Percentiles rank a stretch among this genome's conserved stretches.
These are phyloP conservation scores for Quercus rubra DNA, from an alignment of 306 rosid species.

Conservation along the genomic window DNA sequence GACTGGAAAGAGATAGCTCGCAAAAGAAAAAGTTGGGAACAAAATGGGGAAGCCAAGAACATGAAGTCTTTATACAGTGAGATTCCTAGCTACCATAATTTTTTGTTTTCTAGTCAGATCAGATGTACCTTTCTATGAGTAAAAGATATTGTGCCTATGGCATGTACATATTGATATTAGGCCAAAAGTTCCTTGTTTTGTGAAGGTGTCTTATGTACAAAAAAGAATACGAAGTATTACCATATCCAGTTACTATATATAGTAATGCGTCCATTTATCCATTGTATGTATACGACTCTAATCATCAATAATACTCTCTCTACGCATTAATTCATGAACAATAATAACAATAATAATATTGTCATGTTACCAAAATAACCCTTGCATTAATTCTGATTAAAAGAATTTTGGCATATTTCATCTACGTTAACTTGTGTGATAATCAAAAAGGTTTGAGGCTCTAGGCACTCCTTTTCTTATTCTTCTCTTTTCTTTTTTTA, in stretches of 20 bases:
- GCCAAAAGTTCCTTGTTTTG: background rate
- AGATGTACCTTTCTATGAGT: slow-evolving; percentile 18
- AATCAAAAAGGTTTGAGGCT: too few species aligned
- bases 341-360: too few species aligned
- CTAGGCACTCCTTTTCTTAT: too few species aligned
- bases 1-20: background rate
- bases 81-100: slow-evolving; percentile 17
- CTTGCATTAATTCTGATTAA: too few species aligned
- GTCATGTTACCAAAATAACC: too few species aligned
- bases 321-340: too few species aligned
- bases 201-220: background rate
- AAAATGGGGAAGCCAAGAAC: slow-evolving; percentile 7
- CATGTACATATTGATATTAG: background rate
- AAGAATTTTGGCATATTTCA: too few species aligned
- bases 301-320: too few species aligned
- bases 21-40: slow-evolving; percentile 10
- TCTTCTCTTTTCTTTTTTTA: too few species aligned
- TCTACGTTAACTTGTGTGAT: too few species aligned
- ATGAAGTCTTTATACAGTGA: slow-evolving; percentile 11
- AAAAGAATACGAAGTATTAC: background rate
- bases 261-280: too few species aligned
- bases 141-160: slow-evolving; percentile 3
- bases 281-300: too few species aligned
- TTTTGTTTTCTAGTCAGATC: slow-evolving; percentile 17
- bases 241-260: background rate